A percentile compares a stretch with the other conserved stretches of the same genome.
These are phyloP conservation scores for Saturnispora zaruensis DNA, from an alignment of 805 yeast genomes.

Conservation along the genomic window DNA sequence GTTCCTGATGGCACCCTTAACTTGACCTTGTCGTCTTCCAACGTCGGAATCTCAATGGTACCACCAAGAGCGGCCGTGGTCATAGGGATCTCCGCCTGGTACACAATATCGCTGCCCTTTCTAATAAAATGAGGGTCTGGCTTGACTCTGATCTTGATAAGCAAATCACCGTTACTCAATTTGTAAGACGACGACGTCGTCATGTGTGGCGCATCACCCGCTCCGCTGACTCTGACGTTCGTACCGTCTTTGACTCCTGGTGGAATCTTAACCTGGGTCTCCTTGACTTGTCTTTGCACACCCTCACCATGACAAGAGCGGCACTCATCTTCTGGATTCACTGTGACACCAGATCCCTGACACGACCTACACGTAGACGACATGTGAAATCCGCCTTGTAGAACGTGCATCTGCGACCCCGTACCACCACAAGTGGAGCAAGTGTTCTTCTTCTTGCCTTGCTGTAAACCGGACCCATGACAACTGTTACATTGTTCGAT, in stretches of 20 bases:
- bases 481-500: slow-evolving; percentile 74
- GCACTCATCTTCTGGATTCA: slow-evolving; percentile 65
- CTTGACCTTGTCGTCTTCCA: slow-evolving; percentile 63
- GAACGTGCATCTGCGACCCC: slow-evolving; percentile 77
- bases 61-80: slow-evolving; percentile 98
- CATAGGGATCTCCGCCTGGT: slow-evolving; percentile 65
- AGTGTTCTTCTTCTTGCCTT: slow-evolving; percentile 63
- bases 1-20: slow-evolving; percentile 80
- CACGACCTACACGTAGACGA: slow-evolving; percentile 85
- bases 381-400: slow-evolving; percentile 95
- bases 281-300: slow-evolving; percentile 54
- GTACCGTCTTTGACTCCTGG: slow-evolving; percentile 84
- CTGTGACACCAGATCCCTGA: slow-evolving; percentile 78
- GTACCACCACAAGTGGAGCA: slow-evolving; percentile 89
- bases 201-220: slow-evolving; percentile 82
- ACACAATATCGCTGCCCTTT: slow-evolving; percentile 55
- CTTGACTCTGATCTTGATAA: slow-evolving; percentile 68
- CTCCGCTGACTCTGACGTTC: slow-evolving; percentile 73
- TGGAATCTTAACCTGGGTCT: slow-evolving; percentile 80
- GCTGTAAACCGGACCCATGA: slow-evolving; percentile 76
- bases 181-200: slow-evolving; percentile 64
- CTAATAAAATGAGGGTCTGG: slow-evolving; percentile 68
- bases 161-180: slow-evolving; percentile 77
- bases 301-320: slow-evolving; percentile 83
- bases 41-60: slow-evolving; percentile 78